Conservation (phyloP, 306 rosid genomes). For the Cicer judaicum region DNA sequence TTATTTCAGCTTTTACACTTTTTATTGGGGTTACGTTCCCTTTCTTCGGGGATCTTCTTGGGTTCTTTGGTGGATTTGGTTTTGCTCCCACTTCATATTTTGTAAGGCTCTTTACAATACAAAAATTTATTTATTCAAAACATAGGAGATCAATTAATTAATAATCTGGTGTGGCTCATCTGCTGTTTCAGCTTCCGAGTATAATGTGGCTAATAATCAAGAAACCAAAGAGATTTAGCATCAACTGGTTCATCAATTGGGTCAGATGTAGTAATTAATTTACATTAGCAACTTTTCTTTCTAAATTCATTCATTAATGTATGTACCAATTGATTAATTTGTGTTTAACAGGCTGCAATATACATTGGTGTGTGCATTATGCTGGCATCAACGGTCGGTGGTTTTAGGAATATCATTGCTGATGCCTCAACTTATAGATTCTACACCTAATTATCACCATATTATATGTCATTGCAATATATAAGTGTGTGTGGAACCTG, state of each 20-base stretch:
- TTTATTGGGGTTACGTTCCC: conserved; percentile 82
- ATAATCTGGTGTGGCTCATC: conserved; percentile 5
- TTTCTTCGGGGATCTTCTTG: conserved; percentile 96
- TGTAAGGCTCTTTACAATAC: conserved; percentile 48
- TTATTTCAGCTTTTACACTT: conserved; percentile 73
- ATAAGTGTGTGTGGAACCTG: not conserved
- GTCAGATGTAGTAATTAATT: conserved; percentile 47
- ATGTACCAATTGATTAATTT: not conserved
- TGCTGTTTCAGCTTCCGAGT: conserved; percentile 76
- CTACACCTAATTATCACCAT: conserved; percentile 55
- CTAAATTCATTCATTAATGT: no score
- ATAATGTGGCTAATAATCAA: conserved; percentile 87
- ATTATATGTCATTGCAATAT: not conserved
- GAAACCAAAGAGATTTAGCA: conserved; percentile 85
- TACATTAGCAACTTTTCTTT: no score
- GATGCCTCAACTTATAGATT: conserved; percentile 90
- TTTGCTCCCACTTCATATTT: conserved; percentile 89
- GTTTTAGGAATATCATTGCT: conserved; percentile 73
- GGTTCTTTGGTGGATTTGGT: conserved; percentile 95
- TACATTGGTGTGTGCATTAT: conserved; percentile 78
- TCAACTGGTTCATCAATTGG: conserved; percentile 90
- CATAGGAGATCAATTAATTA: conserved; percentile 11
- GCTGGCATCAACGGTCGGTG: conserved; percentile 92
- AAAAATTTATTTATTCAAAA: conserved; percentile 10
- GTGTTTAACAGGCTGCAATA: conserved; percentile 63